phyloP scores from a whole-genome alignment of 2,329 filamentous ascomycete genomes.

The Penicillium sp. region DNA sequence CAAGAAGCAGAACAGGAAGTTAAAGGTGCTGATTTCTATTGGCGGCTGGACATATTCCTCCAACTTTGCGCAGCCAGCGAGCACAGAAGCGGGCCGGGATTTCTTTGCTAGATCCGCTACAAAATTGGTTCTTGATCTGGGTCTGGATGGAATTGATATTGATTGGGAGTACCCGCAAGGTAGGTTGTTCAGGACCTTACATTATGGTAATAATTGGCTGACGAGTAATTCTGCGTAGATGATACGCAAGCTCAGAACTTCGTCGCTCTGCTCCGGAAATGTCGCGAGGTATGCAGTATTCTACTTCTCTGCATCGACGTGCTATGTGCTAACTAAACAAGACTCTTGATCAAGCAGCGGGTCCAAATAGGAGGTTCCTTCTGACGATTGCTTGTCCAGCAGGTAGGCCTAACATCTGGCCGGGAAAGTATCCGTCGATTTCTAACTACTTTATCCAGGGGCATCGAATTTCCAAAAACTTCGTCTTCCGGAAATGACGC shows the following conservation, averaged over 20 bases:
- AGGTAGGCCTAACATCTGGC: conserved; percentile 21
- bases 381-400: conserved; percentile 50
- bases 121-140: conserved; percentile 71
- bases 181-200: not conserved
- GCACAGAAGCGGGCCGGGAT: conserved; percentile 57
- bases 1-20: conserved; percentile 69
- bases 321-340: conserved; percentile 5
- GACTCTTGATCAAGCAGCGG: conserved; percentile 37
- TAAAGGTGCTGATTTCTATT: conserved; percentile 78
- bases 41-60: conserved; percentile 75
- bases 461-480: conserved; percentile 25
- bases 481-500: conserved; percentile 42
- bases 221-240: conserved; percentile 22
- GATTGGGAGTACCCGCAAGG: conserved; percentile 10
- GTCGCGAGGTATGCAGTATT: conserved; percentile 31
- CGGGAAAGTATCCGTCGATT: not conserved
- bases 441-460: conserved; percentile 34
- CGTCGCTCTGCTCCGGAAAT: conserved; percentile 41
- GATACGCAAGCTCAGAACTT: conserved; percentile 41
- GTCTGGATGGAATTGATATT: conserved; percentile 54
- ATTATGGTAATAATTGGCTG: not conserved
- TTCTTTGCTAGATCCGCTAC: conserved; percentile 70
- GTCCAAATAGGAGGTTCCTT: conserved; percentile 41
- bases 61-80: conserved; percentile 70
- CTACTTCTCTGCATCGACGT: conserved; percentile 11